Evolutionary conservation across 1,284 basidiomycete genomes (phyloP).

Genomic region (Ceratobasidium sp.): DNA sequence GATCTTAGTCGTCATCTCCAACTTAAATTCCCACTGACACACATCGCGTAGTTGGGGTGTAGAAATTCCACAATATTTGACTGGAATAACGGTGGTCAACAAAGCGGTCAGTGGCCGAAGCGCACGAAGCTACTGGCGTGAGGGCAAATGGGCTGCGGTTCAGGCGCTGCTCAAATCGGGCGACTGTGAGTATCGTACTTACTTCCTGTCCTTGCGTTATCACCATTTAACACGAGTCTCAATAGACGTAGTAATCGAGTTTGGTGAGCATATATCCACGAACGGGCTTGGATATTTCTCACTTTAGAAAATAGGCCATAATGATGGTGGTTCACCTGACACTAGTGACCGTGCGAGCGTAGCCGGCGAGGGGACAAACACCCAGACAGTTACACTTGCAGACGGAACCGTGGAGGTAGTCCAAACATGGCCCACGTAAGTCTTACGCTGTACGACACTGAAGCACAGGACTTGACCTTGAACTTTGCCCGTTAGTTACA

Average conservation of each 20-base stretch:
- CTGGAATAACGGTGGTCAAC: constrained; percentile 63
- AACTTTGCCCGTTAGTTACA: neutral
- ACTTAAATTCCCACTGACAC: neutral
- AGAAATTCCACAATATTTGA: constrained; percentile 59
- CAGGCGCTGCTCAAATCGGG: constrained; percentile 39
- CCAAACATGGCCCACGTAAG: constrained; percentile 45
- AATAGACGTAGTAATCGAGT: constrained; percentile 45
- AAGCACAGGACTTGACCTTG: neutral
- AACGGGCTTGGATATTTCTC: neutral
- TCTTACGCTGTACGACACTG: neutral
- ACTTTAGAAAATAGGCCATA: constrained; percentile 34
- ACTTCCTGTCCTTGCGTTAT: no score
- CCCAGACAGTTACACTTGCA: constrained; percentile 39
- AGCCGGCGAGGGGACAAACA: constrained; percentile 51
- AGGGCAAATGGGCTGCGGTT: constrained; percentile 55
- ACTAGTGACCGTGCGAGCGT: constrained; percentile 47
- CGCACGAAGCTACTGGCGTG: constrained; percentile 64
- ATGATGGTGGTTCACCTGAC: constrained; percentile 44
- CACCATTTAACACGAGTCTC: no score
- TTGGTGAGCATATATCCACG: constrained; percentile 44
- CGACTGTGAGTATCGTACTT: constrained; percentile 39
- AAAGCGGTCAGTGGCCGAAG: constrained; percentile 63
- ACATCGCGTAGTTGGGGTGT: constrained; percentile 63
- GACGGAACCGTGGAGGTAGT: constrained; percentile 45
- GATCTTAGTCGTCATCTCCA: neutral